Base-by-base conservation (phyloP, 371 early-diverging fungal species). In the Syncephalastrum monosporum region DNA sequence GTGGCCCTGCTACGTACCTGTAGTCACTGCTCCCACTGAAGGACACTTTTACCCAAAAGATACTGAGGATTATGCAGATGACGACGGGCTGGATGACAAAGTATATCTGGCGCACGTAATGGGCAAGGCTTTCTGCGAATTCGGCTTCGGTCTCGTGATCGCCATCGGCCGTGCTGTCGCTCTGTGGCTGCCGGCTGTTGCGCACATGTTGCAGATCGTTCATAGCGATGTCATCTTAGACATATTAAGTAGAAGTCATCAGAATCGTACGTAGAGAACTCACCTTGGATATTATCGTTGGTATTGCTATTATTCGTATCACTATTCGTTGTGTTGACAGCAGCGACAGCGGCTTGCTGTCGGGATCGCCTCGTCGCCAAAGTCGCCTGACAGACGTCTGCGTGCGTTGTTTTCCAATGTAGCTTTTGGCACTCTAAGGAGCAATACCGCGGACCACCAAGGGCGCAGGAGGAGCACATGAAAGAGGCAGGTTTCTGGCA, bases 41-140 rank as follows among this genome's bases (percentile, higher is more conserved):
- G 3, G 71, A 59, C n/a, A 91, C 75, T 62, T 93, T 93, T 55
- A 91, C 89, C 94, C 94, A 93, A 33, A 91, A 75, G 33, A 93
- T 87, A 43, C 89, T 85, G 23, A 92, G 72, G 12, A 83, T 59
- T 50, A 93, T 90, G 61, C 92, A 91, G 14, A 75, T 55, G 7
- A 90, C 75, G 4, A 92, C 92, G 14, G 94, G 94, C 51, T 87
- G 83, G 60, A 92, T 85, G 53, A 94, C 86, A 42, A 78, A 71
- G 69, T 87, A 89, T n/a, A 94, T 80, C 64, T 94, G 92, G 16
- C 81, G 67, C 65, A 87, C 86, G 69, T 91, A 94, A 66, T 84
- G 92, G 53, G 72, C 72, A 50, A 94, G 70, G 38, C 91, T 89
- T 19, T 79, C 82, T 19, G 77, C 79, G 24, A 66, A 69, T 24